Evolutionary conservation across 2,329 filamentous ascomycete species (phyloP).

Genomic region (Fusarium devonianum): DNA sequence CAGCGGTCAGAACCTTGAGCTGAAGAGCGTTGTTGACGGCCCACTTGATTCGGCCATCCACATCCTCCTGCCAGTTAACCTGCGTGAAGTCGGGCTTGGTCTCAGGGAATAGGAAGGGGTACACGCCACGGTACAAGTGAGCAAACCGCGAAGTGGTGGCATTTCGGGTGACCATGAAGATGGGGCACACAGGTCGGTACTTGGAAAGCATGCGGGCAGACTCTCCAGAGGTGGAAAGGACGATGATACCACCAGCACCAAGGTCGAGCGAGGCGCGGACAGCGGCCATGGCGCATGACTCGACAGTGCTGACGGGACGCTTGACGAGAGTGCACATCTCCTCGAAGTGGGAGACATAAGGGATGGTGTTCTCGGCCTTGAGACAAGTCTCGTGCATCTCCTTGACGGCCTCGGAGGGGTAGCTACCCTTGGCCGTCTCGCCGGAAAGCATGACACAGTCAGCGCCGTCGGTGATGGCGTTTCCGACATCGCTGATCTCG

Average conservation of each 20-base stretch:
- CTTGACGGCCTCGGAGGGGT: conserved; percentile 87
- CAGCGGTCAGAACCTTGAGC: conserved; percentile 76
- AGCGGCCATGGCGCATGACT: conserved; percentile 96
- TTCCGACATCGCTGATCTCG: conserved; percentile 98
- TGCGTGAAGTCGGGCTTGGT: conserved; percentile 92
- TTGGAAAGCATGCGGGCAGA: conserved; percentile 96
- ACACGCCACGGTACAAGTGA: conserved; percentile 96
- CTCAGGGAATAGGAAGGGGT: conserved; percentile 95
- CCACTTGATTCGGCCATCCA: conserved; percentile 97
- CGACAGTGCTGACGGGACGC: conserved; percentile 84
- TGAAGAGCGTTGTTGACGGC: conserved; percentile 86
- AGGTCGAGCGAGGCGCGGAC: conserved; percentile 95
- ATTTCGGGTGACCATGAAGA: conserved; percentile 98
- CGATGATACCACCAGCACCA: conserved; percentile 94
- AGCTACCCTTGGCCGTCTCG: conserved; percentile 97
- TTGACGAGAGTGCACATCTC: conserved; percentile 86
- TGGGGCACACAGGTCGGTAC: conserved; percentile 97
- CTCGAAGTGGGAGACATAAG: conserved; percentile 95
- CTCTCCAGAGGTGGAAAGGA: conserved; percentile 93
- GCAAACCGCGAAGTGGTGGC: conserved; percentile 83
- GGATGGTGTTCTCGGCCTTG: conserved; percentile 95
- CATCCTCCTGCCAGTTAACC: conserved; percentile 98
- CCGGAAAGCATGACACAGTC: conserved; percentile 99
- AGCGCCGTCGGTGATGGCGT: conserved; percentile 95
- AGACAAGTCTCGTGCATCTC: conserved; percentile 99